Base-by-base conservation (phyloP, 768 basidiomycete species). In the Leccinum fibrillosum region DNA sequence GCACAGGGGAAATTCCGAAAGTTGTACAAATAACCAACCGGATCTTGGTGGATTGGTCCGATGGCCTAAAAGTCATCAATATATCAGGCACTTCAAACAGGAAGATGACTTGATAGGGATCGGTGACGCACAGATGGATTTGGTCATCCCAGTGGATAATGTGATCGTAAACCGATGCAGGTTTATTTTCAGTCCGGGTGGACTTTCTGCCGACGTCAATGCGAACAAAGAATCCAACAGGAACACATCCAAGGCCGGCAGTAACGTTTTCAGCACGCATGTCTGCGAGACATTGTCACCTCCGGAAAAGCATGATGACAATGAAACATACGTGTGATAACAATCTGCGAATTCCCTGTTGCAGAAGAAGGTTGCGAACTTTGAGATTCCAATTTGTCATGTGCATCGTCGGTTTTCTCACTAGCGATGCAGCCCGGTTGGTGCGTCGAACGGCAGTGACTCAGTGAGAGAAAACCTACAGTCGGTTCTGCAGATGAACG, bases 181-280 rank as follows among this genome's bases (percentile, higher is more conserved):
- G 39, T 51, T 51, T 59, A 10, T 13, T 59, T 19, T 42, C 17
- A 7, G 64, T 65, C 34, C 49, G 53, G 50, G 47, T 57, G 21
- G 32, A 3, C 13, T n/a, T 32, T 28, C 37, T 26, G 1, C 4
- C 11, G 8, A 58, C 42, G 48, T 62, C 21, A 9, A 65, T 37
- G 7, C 52, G 50, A 30, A 60, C 61, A 48, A 56, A 66, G 37
- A 66, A 66, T 2, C 56, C 58, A 9, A 60, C 35, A 15, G 65
- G 64, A 39, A 66, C 53, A 17, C 56, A 64, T 25, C 39, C 47
- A 42, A 66, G 54, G 28, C 35, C 25, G n/a, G 48, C n/a, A 5
- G 39, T 25, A 30, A 56, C 25, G 44, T 59, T 55, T 37, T 58
- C 56, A 37, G 49, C 64, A 19, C 55, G 64, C 0, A 66, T 60